Evolutionary conservation across 2,329 filamentous ascomycete genomes (phyloP).

Genomic region (Periconia sp.): DNA sequence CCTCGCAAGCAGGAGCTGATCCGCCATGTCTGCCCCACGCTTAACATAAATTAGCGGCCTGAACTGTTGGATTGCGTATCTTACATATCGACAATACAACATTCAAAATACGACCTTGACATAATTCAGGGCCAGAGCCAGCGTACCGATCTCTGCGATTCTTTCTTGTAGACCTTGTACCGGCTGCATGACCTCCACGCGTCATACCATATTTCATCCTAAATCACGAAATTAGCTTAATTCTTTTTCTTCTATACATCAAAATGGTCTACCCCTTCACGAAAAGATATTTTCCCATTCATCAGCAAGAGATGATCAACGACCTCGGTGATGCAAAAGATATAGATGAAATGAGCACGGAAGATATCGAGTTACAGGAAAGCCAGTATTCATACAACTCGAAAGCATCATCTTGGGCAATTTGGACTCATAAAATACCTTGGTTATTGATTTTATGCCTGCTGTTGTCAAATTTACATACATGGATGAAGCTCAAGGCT

Average conservation of each 20-base stretch:
- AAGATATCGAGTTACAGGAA: not conserved
- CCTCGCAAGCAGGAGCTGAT: no score
- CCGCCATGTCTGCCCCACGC: no score
- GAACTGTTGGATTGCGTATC: no score
- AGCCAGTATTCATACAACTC: not conserved
- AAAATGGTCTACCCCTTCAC: not conserved
- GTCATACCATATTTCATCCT: no score
- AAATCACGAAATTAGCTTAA: no score
- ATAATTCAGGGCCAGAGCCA: no score
- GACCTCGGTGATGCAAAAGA: not conserved
- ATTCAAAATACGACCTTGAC: no score
- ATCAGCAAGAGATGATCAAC: not conserved
- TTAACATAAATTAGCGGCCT: no score
- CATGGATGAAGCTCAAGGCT: not conserved
- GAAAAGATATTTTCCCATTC: not conserved
- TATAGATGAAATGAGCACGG: no score
- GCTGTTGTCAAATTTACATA: not conserved
- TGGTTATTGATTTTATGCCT: slow-evolving; percentile 1
- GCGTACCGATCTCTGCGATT: not conserved
- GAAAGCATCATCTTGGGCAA: not conserved
- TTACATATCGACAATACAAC: no score
- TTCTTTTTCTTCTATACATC: no score
- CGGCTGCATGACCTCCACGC: not conserved
- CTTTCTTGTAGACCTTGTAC: not conserved
- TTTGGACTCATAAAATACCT: not conserved